Evolutionary conservation across 305 asterid genomes (phyloP).

Genomic region (Euphrasia arctica): DNA sequence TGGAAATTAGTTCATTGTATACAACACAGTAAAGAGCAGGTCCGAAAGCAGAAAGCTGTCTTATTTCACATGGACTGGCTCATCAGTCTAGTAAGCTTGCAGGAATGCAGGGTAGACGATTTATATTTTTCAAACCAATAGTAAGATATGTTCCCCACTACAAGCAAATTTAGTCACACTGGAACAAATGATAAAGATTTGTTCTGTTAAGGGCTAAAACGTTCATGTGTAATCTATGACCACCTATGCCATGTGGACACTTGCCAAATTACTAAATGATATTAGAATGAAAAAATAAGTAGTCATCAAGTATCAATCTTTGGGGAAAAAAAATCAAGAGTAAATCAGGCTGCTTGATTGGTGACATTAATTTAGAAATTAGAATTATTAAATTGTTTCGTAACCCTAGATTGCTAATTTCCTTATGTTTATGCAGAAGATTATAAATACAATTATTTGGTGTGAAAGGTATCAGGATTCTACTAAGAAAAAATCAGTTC

Average conservation of each 20-base stretch:
- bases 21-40: slow-evolving; percentile 14
- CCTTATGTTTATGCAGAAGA: slow-evolving; percentile 2
- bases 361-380: not conserved
- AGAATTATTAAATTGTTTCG: not conserved
- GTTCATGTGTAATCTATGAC: not conserved
- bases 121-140: slow-evolving; percentile 3
- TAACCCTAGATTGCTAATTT: not conserved
- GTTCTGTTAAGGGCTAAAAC: not conserved
- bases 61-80: slow-evolving; percentile 11
- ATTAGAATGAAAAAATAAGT: not conserved
- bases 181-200: slow-evolving; percentile 7
- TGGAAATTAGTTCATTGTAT: not conserved
- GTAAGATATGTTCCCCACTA: not conserved
- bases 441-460: not conserved
- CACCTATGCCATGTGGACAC: not conserved
- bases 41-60: not conserved
- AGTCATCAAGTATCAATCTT: not conserved
- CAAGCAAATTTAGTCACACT: not conserved
- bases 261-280: slow-evolving; percentile 8
- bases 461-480: not conserved
- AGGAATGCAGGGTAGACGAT: slow-evolving; percentile 4
- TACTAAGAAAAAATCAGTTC: not conserved
- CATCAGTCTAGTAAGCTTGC: slow-evolving; percentile 4
- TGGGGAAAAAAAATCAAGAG: not conserved
- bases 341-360: not conserved